Percentiles rank a stretch among this genome's conserved stretches.
Evolutionary conservation across 768 basidiomycete genomes (phyloP).

Genomic region (Omphalotus guepiniiformis): DNA sequence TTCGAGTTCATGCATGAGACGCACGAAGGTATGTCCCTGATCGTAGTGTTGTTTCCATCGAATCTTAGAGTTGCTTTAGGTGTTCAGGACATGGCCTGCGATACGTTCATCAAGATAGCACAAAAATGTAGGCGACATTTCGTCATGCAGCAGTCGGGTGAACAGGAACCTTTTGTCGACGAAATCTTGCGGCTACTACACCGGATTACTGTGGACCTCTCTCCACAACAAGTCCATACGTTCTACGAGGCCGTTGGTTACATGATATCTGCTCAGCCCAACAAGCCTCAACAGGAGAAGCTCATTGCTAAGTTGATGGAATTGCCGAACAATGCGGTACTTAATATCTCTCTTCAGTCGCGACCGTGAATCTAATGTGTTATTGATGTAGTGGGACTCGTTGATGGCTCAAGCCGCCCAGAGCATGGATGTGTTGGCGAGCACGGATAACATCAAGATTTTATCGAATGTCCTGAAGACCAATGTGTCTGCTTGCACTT

Average conservation of each 20-base stretch:
- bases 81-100: conserved; percentile 99
- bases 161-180: conserved; percentile 96
- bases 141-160: conserved; percentile 97
- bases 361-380: not conserved
- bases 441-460: conserved; percentile 93
- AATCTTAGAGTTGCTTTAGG: conserved; percentile 38
- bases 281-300: conserved; percentile 95
- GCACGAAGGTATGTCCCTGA: conserved; percentile 70
- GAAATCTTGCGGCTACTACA: conserved; percentile 92
- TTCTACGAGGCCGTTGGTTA: conserved; percentile 99
- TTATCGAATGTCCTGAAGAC: conserved; percentile 96
- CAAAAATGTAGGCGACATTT: conserved; percentile 98
- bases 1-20: conserved; percentile 99
- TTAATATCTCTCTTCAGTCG: conserved; percentile 21
- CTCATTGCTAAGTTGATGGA: conserved; percentile 96
- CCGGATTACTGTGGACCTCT: conserved; percentile 90
- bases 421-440: conserved; percentile 88
- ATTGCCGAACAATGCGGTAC: conserved; percentile 90
- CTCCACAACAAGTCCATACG: conserved; percentile 95
- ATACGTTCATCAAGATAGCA: conserved; percentile 99
- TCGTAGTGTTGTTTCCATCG: not conserved
- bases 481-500: conserved; percentile 95
- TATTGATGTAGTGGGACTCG: conserved; percentile 78
- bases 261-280: conserved; percentile 99
- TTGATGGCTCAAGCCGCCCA: conserved; percentile 94